These are phyloP conservation scores for Pyrenophora teres DNA, from an alignment of 2,329 filamentous ascomycete genomes.

Conservation along the genomic window DNA sequence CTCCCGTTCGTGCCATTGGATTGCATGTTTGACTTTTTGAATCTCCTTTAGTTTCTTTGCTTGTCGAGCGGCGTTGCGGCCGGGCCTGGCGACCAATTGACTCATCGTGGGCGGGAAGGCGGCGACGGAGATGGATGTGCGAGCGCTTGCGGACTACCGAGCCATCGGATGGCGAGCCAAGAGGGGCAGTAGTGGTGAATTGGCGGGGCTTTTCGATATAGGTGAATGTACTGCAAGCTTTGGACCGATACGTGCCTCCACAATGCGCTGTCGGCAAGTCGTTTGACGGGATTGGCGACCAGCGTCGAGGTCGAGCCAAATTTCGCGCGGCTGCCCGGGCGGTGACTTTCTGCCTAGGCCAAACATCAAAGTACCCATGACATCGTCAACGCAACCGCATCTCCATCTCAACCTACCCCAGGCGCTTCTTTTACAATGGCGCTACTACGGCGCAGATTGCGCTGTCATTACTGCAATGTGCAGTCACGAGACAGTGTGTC, in stretches of 20 bases:
- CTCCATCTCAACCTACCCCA: conserved; percentile 2
- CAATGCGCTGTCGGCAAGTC: conserved; percentile 2
- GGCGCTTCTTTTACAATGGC: conserved; percentile 28
- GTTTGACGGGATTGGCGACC: conserved; percentile 8
- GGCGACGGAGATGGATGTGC: conserved; percentile 33
- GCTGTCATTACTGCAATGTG: conserved; percentile 44
- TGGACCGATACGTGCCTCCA: neutral
- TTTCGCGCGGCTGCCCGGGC: conserved; percentile 22
- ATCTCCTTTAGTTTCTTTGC: conserved; percentile 44
- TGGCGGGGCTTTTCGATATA: neutral
- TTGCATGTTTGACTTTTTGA: conserved; percentile 49
- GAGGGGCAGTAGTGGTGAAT: neutral
- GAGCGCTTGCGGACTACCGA: conserved; percentile 31
- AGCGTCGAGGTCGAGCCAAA: conserved; percentile 15
- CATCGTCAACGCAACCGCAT: conserved; percentile 7
- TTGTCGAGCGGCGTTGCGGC: conserved; percentile 35
- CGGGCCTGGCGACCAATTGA: conserved; percentile 29
- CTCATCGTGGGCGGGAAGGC: conserved; percentile 59
- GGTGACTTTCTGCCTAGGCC: conserved; percentile 23
- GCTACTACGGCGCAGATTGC: conserved; percentile 41
- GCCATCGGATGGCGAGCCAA: conserved; percentile 25
- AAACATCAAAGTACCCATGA: conserved; percentile 17
- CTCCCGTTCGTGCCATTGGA: conserved; percentile 37
- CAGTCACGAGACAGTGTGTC: conserved; percentile 28
- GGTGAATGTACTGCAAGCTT: neutral